Evolutionary conservation across 768 basidiomycete genomes (phyloP).

Genomic region (Pulveroboletus ravenelii): DNA sequence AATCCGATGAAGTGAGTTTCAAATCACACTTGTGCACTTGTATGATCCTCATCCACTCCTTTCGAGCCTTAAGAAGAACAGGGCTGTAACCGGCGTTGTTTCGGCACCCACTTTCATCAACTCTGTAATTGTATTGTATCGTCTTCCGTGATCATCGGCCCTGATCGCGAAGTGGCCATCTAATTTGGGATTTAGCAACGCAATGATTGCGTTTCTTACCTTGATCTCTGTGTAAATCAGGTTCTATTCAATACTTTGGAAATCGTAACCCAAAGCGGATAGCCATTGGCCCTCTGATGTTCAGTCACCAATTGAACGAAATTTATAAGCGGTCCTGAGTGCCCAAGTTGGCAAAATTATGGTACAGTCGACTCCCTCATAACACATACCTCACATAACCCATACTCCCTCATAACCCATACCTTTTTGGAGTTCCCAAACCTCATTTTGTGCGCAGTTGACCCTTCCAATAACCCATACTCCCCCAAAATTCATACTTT

Average conservation of each 20-base stretch:
- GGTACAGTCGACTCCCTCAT: too few relatives aligned
- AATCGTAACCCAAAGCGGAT: not conserved
- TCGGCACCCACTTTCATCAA: conserved; percentile 66
- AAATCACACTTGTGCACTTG: not conserved
- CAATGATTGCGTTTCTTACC: conserved; percentile 50
- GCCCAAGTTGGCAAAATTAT: conserved; percentile 57
- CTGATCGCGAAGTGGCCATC: conserved; percentile 53
- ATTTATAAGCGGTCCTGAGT: conserved; percentile 63
- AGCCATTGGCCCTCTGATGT: conserved; percentile 32
- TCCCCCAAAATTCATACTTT: too few relatives aligned
- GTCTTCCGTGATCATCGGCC: conserved; percentile 71
- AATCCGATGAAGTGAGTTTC: conserved; percentile 54
- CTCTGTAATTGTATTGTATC: conserved; percentile 42
- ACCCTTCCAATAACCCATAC: too few relatives aligned
- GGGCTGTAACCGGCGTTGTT: conserved; percentile 58
- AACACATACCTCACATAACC: too few relatives aligned
- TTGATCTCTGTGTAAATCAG: conserved; percentile 49
- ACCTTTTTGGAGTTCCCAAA: too few relatives aligned
- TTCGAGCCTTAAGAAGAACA: conserved; percentile 56
- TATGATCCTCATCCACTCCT: not conserved
- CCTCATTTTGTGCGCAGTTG: too few relatives aligned
- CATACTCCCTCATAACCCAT: too few relatives aligned
- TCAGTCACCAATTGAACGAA: conserved; percentile 60
- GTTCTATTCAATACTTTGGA: not conserved
- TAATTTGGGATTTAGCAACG: conserved; percentile 49